Evolutionary conservation across 371 early-diverging fungal species (phyloP).

Genomic region (Choanephora cucurbitarum): DNA sequence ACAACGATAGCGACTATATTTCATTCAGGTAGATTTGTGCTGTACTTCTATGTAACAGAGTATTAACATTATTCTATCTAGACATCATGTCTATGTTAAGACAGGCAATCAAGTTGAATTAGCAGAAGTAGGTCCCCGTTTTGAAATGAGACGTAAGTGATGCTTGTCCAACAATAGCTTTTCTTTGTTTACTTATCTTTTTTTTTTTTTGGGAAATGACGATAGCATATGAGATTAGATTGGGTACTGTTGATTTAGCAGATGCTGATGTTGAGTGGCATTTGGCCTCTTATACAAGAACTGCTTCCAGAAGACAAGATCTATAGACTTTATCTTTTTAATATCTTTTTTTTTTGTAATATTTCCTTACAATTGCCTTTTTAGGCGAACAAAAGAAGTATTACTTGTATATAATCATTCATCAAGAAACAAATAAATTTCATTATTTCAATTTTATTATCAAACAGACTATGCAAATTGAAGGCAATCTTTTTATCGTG

Average conservation of each 20-base stretch:
- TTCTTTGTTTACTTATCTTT: background rate
- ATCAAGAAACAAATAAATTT: background rate
- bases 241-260: slow-evolving; percentile 93
- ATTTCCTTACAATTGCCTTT: slow-evolving; percentile 17
- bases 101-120: slow-evolving; percentile 88
- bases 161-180: too few relatives aligned
- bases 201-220: too few relatives aligned
- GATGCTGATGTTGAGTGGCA: slow-evolving; percentile 99
- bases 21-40: slow-evolving; percentile 74
- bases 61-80: slow-evolving; percentile 25
- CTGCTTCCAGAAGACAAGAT: slow-evolving; percentile 88
- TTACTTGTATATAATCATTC: background rate
- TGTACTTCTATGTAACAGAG: background rate
- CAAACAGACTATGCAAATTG: slow-evolving; percentile 21
- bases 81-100: slow-evolving; percentile 95
- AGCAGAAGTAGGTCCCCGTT: slow-evolving; percentile 97
- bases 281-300: slow-evolving; percentile 92
- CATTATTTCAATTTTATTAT: background rate
- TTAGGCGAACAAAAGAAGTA: slow-evolving; percentile 42
- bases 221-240: slow-evolving; percentile 89
- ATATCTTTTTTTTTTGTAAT: background rate
- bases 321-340: slow-evolving; percentile 43
- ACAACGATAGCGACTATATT: slow-evolving; percentile 95
- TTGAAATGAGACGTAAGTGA: slow-evolving; percentile 90
- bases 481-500: slow-evolving; percentile 35